Evolutionary conservation across 1,284 basidiomycete genomes (phyloP).

Genomic region (Cerioporus squamosus): DNA sequence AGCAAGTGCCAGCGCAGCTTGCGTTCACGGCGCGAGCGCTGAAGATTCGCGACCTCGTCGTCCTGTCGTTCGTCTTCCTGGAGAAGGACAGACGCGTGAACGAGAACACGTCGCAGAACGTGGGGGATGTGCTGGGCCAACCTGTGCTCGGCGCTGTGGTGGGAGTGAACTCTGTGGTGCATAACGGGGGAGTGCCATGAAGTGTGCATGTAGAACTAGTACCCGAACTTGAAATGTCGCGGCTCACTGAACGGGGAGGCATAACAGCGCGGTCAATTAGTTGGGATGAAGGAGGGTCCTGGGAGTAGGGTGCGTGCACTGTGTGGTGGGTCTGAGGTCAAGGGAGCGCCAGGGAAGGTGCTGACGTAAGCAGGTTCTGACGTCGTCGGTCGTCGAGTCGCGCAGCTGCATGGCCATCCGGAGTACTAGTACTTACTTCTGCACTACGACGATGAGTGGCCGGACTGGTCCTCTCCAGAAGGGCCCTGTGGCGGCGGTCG

Average conservation of each 20-base stretch:
- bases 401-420: no score
- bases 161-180: slow-evolving; percentile 6
- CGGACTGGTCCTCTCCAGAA: not conserved
- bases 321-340: no score
- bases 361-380: no score
- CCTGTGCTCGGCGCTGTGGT: slow-evolving; percentile 8
- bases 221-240: no score
- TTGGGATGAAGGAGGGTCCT: no score
- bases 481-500: not conserved
- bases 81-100: slow-evolving; percentile 32
- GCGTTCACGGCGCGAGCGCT: slow-evolving; percentile 37
- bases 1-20: slow-evolving; percentile 34
- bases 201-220: no score
- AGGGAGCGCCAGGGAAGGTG: no score
- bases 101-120: slow-evolving; percentile 22
- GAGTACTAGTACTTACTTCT: no score
- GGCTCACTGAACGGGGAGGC: no score
- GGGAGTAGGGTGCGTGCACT: no score
- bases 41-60: slow-evolving; percentile 41
- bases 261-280: no score
- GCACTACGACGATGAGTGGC: not conserved
- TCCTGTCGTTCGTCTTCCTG: slow-evolving; percentile 45
- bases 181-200: slow-evolving; percentile 11
- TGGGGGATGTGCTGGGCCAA: slow-evolving; percentile 14
- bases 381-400: no score